Evolutionary conservation across 2,329 filamentous ascomycete genomes (phyloP).

Genomic region (Mycocentrospora acerina): DNA sequence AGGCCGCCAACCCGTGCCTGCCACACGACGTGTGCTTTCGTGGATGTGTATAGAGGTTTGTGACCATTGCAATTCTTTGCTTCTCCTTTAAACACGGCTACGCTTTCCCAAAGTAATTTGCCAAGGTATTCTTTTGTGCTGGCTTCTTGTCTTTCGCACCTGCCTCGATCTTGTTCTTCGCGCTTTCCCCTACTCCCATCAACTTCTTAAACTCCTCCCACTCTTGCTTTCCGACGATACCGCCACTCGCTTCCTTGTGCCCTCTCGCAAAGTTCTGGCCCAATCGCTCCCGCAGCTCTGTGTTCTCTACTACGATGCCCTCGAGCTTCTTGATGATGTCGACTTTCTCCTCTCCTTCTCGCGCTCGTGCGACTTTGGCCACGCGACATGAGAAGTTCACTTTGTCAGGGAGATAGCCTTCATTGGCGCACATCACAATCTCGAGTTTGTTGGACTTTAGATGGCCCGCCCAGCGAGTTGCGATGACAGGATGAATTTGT

Average conservation of each 20-base stretch:
- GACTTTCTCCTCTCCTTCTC: conserved; percentile 54
- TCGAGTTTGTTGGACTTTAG: conserved; percentile 61
- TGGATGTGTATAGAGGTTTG: too few relatives aligned
- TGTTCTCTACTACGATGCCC: conserved; percentile 49
- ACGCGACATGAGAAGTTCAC: conserved; percentile 70
- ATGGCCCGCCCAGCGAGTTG: conserved; percentile 65
- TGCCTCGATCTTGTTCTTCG: conserved; percentile 40
- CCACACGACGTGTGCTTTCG: too few relatives aligned
- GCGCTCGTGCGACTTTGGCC: conserved; percentile 56
- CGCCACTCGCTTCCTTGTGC: conserved; percentile 68
- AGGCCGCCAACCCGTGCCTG: too few relatives aligned
- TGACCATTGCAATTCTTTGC: too few relatives aligned
- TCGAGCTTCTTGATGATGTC: conserved; percentile 64
- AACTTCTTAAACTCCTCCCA: conserved; percentile 66
- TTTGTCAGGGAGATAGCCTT: conserved; percentile 62
- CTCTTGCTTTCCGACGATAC: conserved; percentile 60
- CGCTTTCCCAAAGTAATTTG: conserved; percentile 34
- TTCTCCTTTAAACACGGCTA: too few relatives aligned
- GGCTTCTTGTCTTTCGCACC: conserved; percentile 31
- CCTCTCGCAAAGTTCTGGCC: conserved; percentile 67
- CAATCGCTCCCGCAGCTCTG: conserved; percentile 50
- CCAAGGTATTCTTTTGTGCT: conserved; percentile 35
- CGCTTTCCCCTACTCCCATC: conserved; percentile 61
- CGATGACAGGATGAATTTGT: conserved; percentile 68
- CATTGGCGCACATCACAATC: conserved; percentile 67